phyloP scores from a whole-genome alignment of 805 yeast species.

The Metschnikowia arizonensis region DNA sequence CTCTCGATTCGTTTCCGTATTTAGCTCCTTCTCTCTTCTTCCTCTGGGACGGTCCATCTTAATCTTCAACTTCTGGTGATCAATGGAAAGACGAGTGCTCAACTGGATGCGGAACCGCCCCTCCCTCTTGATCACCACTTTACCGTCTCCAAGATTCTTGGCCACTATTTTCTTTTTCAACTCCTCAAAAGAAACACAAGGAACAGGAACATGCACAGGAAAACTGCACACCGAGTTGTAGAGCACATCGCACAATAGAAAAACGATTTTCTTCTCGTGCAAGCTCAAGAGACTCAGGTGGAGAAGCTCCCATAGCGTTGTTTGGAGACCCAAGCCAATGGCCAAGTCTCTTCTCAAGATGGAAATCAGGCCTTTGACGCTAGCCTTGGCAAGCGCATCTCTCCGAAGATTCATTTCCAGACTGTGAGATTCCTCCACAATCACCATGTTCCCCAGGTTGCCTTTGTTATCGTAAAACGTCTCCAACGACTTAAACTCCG shows the following conservation, averaged over 20 bases:
- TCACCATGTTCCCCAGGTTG: constrained; percentile 42
- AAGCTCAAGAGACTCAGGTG: constrained; percentile 59
- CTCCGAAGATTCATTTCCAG: constrained; percentile 49
- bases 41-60: background rate
- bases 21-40: background rate
- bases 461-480: constrained; percentile 19
- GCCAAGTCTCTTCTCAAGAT: constrained; percentile 57
- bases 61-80: background rate
- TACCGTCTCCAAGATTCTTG: constrained; percentile 47
- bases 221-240: constrained; percentile 58
- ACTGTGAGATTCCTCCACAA: constrained; percentile 51
- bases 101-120: constrained; percentile 53
- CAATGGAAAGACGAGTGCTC: constrained; percentile 8
- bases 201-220: constrained; percentile 60
- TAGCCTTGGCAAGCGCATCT: constrained; percentile 61
- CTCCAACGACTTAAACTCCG: constrained; percentile 48
- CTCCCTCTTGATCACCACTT: constrained; percentile 57
- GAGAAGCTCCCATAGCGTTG: constrained; percentile 64
- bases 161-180: constrained; percentile 58
- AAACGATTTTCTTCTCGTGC: constrained; percentile 55
- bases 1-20: too few species aligned
- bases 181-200: constrained; percentile 49
- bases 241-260: constrained; percentile 62
- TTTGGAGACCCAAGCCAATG: constrained; percentile 53
- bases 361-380: constrained; percentile 63